Conservation (phyloP, 2,329 filamentous ascomycete species). For the Nemania sp. region DNA sequence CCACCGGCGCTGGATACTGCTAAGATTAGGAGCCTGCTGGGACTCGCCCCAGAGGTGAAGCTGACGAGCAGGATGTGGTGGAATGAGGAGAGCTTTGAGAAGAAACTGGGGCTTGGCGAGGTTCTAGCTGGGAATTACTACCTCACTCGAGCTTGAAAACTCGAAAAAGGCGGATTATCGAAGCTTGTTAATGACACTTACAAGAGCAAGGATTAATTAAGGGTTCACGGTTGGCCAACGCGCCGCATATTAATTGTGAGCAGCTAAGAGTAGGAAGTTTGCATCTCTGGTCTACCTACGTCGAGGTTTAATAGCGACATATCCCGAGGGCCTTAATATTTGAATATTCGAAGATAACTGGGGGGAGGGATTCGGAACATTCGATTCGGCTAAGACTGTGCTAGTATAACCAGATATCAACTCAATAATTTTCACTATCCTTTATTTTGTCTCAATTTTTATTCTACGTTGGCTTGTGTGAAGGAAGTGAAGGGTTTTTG, state of each 20-base stretch:
- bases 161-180: not conserved
- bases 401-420: too few species aligned
- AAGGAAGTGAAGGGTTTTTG: too few species aligned
- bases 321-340: too few species aligned
- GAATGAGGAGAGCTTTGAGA: conserved; percentile 23
- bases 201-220: not conserved
- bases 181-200: not conserved
- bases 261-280: not conserved
- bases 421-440: too few species aligned
- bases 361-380: too few species aligned
- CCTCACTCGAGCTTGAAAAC: conserved; percentile 20
- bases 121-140: conserved; percentile 30
- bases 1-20: conserved; percentile 26
- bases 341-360: too few species aligned
- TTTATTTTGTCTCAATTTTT: too few species aligned
- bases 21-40: conserved; percentile 24
- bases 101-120: conserved; percentile 34
- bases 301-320: too few species aligned
- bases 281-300: too few species aligned
- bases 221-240: not conserved
- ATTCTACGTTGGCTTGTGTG: too few species aligned
- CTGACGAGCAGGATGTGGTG: conserved; percentile 32
- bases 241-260: not conserved
- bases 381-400: too few species aligned
- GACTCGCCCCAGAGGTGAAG: conserved; percentile 23